Evolutionary conservation across 164 flowering plant genomes (phyloP), one percentile per base, ranked within the genome.

Genomic region (Platanus orientalis): DNA sequence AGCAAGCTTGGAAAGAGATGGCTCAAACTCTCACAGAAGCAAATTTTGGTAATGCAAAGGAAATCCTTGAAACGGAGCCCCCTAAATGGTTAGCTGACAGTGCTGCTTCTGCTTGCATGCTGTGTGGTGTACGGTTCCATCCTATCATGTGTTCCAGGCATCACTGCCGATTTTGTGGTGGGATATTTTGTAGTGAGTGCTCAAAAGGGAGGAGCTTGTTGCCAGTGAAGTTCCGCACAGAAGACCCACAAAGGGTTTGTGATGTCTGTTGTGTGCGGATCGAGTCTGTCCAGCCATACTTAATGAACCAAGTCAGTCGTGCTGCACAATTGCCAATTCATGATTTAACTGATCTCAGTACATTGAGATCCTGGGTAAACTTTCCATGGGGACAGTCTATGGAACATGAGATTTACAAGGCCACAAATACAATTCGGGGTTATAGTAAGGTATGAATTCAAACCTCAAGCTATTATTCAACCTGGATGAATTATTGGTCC

Each of bases 381-480:
- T 88, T 95, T 60, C 97, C 97, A 26, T 92, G 97, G 99, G 94
- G 90, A 16, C 95, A 92, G 62, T 81, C 97, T 14, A 86, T 92
- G 99, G 97, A 92, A 62, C 78, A 87, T 75, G 99, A 95, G 76
- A 88, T 92, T 58, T 95, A 95, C 69, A 95, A 95, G 83, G 97
- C 99, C 17, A 65, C 97, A 61, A 95, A 95, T 71, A 83, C 90
- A 6, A 71, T 92, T 23, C 76, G 77, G 11, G 81, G 91, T 54
- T 89, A 92, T 71, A 73, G 59, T 54, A 83, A 81, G 89, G 97
- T 89, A 80, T 40, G 42, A 11, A 3, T 23, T 63, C 4, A 9
- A 0, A 4, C 26, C 49, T 57, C 24, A 45, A 39, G 63, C 21
- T 27, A 19, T 14, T 27, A 9, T 28, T 26, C 24, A 17, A 20